Evolutionary conservation across 208 protist species (phyloP), one percentile per base, ranked within the genome.

Genomic region (Leishmania lainsoni): DNA sequence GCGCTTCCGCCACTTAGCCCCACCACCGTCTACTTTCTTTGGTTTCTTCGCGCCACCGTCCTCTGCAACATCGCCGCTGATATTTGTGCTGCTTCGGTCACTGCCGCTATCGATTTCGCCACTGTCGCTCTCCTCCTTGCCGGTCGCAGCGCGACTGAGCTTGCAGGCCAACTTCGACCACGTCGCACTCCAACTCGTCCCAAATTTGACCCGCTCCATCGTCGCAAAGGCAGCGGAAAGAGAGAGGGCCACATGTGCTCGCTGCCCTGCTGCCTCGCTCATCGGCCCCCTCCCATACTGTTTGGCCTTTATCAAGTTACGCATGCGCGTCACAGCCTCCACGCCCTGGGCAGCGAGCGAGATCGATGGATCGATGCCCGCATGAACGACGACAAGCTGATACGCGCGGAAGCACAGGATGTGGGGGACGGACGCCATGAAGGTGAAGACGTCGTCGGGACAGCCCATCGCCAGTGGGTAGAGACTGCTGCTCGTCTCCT

Each of bases 341-440:
- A 83, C 77, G 22, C 39, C 12, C 77, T 96, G 93, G 45, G 76
- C 73, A 32, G 88, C 85, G 48, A 96, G 77, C n/a, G 85, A 12
- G 17, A 86, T 42, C 4, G 85, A 83, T 1, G 90, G 90, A 63
- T 94, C 83, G 9, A 97, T 79, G 45, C 92, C 93, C 4, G 91
- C 94, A 77, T 97, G 94, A 26, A 95, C 88, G n/a, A 97, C 86
- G 49, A 96, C 71, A 10, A 92, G 56, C 51, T 86, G 75, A 71
- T 91, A 86, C 9, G 84, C 61, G 20, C 91, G 90, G 39, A 97
- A 87, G 49, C 87, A 81, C 52, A 97, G 45, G 54, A 96, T 76
- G 81, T 96, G 92, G 3, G 94, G 94, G 17, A 93, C 65, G 9
- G 61, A 29, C 14, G 22, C 51, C 65, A 97, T 72, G 81, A 91